Base-by-base conservation (phyloP, 2,329 filamentous ascomycete genomes). In the Apiospora aurea region DNA sequence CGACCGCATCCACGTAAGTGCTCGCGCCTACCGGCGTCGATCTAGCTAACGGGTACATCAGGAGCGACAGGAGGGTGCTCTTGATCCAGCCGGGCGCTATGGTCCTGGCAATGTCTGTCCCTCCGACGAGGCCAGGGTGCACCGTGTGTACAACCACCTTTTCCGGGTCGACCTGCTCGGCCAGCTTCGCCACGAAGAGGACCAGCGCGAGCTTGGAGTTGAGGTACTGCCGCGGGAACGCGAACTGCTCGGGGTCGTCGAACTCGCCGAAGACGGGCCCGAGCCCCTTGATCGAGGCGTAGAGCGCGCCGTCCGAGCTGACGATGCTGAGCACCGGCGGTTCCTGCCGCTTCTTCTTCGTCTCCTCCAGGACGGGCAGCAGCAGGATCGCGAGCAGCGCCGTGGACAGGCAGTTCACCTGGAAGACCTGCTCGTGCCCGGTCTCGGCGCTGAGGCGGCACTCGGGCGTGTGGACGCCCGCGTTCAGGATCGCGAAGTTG, bases 401-500 rank as follows among this genome's bases (percentile, higher is more conserved):
- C 0, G 81, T 83, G 0, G 81, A 82, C 2, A 83, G 73, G 67
- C 82, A 82, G 74, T 83, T 83, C 53, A 83, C 79, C 72, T 86
- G 84, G 18, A 86, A 74, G 1, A 76, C 79, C 46, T 79, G 78
- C 70, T 86, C 83, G 70, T 85, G 83, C 0, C 83, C 78, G 1
- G 80, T 81, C 8, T 72, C 73, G 26, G 79, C 74, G 18, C 77
- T 72, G 1, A 70, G 67, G 34, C 72, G 73, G 69, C 79, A 79
- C 7, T 72, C 69, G 0, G 71, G 66, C 18, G 76, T 78, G n/a
- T 73, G 71, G 1, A 82, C 34, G 0, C 83, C 86, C 0, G 86
- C 85, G 70, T 87, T 87, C 24, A 87, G 79, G 14, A 88, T 80
- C 18, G 76, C 81, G 43, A 85, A 81, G 74, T 88, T 85, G 34